These are phyloP conservation scores for Ustilago trichophora DNA, from an alignment of 1,284 basidiomycete genomes.

Conservation along the genomic window DNA sequence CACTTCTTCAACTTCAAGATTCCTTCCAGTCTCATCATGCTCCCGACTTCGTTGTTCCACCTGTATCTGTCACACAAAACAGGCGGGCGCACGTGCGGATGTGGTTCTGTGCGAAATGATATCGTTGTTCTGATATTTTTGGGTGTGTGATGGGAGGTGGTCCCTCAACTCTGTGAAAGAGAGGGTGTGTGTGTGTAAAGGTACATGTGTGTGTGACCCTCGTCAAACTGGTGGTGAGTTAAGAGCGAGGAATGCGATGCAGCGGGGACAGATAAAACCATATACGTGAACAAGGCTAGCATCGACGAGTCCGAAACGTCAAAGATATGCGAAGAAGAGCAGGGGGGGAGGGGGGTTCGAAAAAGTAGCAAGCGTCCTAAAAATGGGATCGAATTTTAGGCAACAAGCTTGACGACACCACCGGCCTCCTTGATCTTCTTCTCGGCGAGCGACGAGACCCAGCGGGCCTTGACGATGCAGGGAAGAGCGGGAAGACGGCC, in stretches of 20 bases:
- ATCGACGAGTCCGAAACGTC: too few relatives aligned
- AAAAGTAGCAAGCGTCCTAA: too few relatives aligned
- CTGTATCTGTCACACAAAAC: too few relatives aligned
- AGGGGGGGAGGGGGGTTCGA: too few relatives aligned
- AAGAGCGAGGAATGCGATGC: constrained; percentile 1
- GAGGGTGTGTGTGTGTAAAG: constrained; percentile 8
- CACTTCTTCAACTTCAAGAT: too few relatives aligned
- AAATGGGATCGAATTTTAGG: too few relatives aligned
- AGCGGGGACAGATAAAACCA: not conserved
- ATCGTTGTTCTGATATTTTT: constrained; percentile 44
- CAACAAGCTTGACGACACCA: constrained; percentile 65
- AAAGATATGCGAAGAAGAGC: too few relatives aligned
- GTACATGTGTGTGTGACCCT: constrained; percentile 15
- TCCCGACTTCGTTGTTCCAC: too few relatives aligned
- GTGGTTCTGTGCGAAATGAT: constrained; percentile 38
- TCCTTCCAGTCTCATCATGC: too few relatives aligned
- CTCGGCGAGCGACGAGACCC: constrained; percentile 65
- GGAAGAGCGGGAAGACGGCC: constrained; percentile 64
- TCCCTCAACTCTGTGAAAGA: not conserved
- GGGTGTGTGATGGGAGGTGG: constrained; percentile 21
- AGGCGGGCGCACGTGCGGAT: too few relatives aligned
- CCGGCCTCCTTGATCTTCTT: constrained; percentile 67
- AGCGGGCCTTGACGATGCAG: constrained; percentile 66
- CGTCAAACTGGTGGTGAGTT: too few relatives aligned
- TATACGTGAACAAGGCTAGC: too few relatives aligned